Evolutionary conservation across 768 basidiomycete species (phyloP).

Genomic region (Boletus huronensis): DNA sequence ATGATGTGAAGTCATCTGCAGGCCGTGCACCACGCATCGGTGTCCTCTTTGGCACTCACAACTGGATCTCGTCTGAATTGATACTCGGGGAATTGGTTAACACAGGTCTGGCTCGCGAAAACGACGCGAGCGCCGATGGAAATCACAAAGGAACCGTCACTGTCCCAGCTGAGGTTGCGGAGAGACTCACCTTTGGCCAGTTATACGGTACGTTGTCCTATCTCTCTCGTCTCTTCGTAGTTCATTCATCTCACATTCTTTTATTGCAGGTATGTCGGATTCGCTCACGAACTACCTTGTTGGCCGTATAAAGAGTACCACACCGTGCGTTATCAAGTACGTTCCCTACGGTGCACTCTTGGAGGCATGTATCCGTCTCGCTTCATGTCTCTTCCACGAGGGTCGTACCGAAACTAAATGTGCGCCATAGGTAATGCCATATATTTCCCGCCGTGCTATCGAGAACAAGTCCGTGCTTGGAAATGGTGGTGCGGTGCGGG

Average conservation of each 20-base stretch:
- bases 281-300: constrained; percentile 72
- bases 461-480: constrained; percentile 92
- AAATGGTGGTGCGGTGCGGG: constrained; percentile 54
- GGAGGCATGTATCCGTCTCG: constrained; percentile 42
- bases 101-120: constrained; percentile 43
- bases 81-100: constrained; percentile 59
- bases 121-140: constrained; percentile 6
- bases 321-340: constrained; percentile 83
- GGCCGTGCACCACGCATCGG: constrained; percentile 39
- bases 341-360: constrained; percentile 72
- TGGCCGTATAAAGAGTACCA: constrained; percentile 42
- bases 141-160: constrained; percentile 31
- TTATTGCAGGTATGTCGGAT: constrained; percentile 74
- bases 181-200: constrained; percentile 74
- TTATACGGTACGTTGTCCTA: constrained; percentile 63
- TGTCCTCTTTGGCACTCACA: constrained; percentile 86
- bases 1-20: constrained; percentile 40
- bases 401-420: neutral
- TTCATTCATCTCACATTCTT: neutral
- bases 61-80: constrained; percentile 61
- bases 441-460: constrained; percentile 80
- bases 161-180: constrained; percentile 54
- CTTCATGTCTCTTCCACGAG: neutral
- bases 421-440: constrained; percentile 74
- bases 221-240: neutral